Base-by-base conservation (phyloP, 805 yeast species). In the Lipomyces kockii region DNA sequence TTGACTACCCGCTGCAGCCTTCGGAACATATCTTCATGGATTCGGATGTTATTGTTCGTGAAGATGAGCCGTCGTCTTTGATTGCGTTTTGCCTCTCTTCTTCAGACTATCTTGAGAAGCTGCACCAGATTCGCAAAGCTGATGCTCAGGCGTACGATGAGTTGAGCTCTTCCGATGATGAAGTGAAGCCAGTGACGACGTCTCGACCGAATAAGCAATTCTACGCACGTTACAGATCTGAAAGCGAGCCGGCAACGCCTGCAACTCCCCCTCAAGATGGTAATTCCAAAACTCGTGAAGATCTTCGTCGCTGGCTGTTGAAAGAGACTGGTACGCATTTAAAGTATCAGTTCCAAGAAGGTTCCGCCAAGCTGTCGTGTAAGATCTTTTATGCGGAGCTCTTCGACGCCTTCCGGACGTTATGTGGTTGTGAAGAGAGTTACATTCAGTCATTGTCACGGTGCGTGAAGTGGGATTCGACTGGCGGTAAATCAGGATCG, bases 401-500 rank as follows among this genome's bases (percentile, higher is more conserved):
- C 76, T 95, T 95, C 80, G 98, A 94, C 76, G 98, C 98, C 0
- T 88, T 95, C 73, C 82, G 99, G 65, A 83, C 86, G 65, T 88
- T 90, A 37, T 94, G 98, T 81, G 92, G 91, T 0, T 86, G 88
- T 64, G 86, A 86, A 65, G 89, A 85, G 4, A 85, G 84, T 72
- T 95, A 89, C 72, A 86, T 95, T 53, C 97, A 92, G 76, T 92
- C 98, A 78, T 83, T 96, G 58, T 88, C 97, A 4, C 80, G 99
- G 68, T 95, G 99, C 79, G 87, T 92, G 14, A 91, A 92, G 75
- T 96, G 98, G 98, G 93, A 94, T 74, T 89, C 97, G 0, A 86
- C 88, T 34, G 99, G 99, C 52, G 99, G 99, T 49, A 95, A 95
- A 76, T 91, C 97, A 77, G 98, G 98, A 0, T 92, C 97, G 2